Conservation (phyloP, 805 yeast species). For the Candida caryicola region DNA sequence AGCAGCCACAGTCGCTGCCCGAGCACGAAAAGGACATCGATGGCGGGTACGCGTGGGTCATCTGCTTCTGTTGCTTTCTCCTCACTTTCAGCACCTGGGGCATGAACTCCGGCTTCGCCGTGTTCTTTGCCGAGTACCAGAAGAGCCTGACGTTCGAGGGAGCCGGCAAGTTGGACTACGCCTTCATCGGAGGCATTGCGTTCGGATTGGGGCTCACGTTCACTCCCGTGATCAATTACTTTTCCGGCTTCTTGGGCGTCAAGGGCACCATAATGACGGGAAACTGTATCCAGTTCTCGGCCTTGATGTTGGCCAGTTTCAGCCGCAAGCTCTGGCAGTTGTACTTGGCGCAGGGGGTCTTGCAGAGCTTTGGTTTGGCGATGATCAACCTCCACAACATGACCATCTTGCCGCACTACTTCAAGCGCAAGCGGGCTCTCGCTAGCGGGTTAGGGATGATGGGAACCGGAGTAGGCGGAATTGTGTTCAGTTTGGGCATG, state of each 20-base stretch:
- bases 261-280: constrained; percentile 47
- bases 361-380: constrained; percentile 59
- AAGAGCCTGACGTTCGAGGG: constrained; percentile 50
- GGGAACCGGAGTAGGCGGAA: constrained; percentile 55
- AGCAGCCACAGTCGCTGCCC: too few relatives aligned
- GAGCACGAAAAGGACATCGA: constrained; percentile 28
- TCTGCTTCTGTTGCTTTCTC: constrained; percentile 48
- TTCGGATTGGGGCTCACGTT: constrained; percentile 53
- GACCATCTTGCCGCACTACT: constrained; percentile 67
- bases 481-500: constrained; percentile 48
- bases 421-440: constrained; percentile 57
- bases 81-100: constrained; percentile 71
- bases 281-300: constrained; percentile 47
- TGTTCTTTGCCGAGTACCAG: constrained; percentile 58
- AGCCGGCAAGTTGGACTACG: constrained; percentile 57
- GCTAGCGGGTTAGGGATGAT: constrained; percentile 48
- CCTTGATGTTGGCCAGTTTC: constrained; percentile 59
- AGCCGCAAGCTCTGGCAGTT: constrained; percentile 62
- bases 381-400: constrained; percentile 56
- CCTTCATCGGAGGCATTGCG: constrained; percentile 65
- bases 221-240: constrained; percentile 49
- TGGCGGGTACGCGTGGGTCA: constrained; percentile 70
- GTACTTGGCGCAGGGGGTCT: constrained; percentile 63
- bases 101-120: constrained; percentile 63
- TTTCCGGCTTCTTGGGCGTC: constrained; percentile 44